Evolutionary conservation across 2,329 filamentous ascomycete genomes (phyloP).

Genomic region (Penicillium nordicum): DNA sequence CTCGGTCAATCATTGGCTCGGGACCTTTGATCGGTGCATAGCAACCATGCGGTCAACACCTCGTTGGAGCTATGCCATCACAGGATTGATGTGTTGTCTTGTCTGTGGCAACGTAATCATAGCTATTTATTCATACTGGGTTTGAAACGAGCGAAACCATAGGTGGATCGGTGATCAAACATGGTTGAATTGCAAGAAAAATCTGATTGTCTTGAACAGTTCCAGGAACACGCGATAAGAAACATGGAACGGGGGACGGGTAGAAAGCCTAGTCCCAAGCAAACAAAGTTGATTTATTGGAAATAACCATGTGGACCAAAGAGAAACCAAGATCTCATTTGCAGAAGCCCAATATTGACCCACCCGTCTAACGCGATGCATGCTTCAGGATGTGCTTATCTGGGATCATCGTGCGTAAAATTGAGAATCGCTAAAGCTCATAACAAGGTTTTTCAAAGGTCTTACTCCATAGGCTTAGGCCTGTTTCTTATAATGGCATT

Average conservation of each 20-base stretch:
- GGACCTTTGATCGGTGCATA: neutral
- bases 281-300: neutral
- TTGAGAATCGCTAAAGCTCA: neutral
- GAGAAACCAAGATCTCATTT: neutral
- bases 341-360: neutral
- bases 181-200: neutral
- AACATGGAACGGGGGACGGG: neutral
- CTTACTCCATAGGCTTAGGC: neutral
- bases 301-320: neutral
- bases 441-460: neutral
- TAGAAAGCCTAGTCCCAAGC: neutral
- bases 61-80: neutral
- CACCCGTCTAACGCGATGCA: neutral
- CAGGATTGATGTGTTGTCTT: neutral
- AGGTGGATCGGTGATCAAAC: too few relatives aligned
- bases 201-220: neutral
- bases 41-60: neutral
- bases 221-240: neutral
- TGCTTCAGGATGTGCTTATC: conserved; percentile 1
- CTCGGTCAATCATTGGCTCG: neutral
- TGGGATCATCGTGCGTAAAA: conserved; percentile 3
- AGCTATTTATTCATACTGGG: neutral
- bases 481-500: neutral
- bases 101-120: neutral
- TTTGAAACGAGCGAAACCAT: neutral